A percentile compares a stretch with the other conserved stretches of the same genome.
Evolutionary conservation across 2,329 filamentous ascomycete species (phyloP).

Genomic region (Monosporascus sp.): DNA sequence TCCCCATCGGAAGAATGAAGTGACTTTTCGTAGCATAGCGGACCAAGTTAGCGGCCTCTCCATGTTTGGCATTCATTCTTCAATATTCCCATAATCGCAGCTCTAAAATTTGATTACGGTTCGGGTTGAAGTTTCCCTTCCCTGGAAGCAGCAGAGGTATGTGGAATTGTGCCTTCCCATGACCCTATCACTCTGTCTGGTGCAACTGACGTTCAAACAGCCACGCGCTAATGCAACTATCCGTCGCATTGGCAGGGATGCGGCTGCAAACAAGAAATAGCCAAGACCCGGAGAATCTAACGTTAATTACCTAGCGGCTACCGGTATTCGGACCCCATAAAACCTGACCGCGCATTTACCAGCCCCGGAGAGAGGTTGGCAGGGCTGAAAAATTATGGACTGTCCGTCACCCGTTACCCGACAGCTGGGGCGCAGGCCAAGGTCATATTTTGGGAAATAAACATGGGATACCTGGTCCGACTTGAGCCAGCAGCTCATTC

Average conservation of each 20-base stretch:
- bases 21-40: background rate
- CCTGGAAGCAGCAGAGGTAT: background rate
- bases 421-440: background rate
- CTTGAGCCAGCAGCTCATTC: too few relatives aligned
- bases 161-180: background rate
- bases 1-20: background rate
- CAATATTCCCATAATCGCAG: too few relatives aligned
- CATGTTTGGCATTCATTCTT: too few relatives aligned
- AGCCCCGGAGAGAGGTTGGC: background rate
- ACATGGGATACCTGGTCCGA: background rate
- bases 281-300: background rate
- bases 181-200: background rate
- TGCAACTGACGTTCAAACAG: slow-evolving; percentile 25
- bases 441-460: background rate
- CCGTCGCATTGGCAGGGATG: slow-evolving; percentile 21
- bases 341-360: background rate
- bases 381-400: slow-evolving; percentile 5
- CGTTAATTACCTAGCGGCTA: background rate
- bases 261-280: slow-evolving; percentile 16
- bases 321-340: background rate
- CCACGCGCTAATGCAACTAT: slow-evolving; percentile 21
- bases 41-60: too few relatives aligned
- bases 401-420: background rate
- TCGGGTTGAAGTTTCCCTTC: background rate
- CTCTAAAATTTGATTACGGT: too few relatives aligned